Conservation (phyloP, 306 rosid genomes). For the Boehmeria nivea region DNA sequence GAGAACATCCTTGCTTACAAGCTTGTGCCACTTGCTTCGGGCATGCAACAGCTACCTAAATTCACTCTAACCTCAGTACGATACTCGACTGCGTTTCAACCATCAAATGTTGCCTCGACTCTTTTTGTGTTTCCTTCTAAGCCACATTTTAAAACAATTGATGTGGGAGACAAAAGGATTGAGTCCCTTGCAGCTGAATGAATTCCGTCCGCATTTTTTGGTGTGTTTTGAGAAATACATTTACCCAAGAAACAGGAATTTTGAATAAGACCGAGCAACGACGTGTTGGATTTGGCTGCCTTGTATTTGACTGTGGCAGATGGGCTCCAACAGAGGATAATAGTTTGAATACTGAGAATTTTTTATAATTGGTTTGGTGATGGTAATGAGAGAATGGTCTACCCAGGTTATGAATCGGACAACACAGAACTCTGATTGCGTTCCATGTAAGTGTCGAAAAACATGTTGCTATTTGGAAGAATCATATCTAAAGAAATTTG, state of each 20-base stretch:
- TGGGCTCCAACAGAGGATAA: no score
- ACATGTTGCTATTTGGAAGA: no score
- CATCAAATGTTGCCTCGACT: slow-evolving; percentile 37
- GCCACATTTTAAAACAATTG: slow-evolving; percentile 57
- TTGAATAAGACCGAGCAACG: background rate
- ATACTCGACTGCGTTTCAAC: slow-evolving; percentile 74
- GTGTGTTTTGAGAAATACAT: background rate
- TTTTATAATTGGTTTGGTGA: no score
- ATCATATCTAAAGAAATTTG: no score
- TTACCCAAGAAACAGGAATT: background rate
- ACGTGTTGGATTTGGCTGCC: no score
- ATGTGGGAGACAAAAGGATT: slow-evolving; percentile 29
- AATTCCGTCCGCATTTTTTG: background rate
- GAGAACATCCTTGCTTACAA: slow-evolving; percentile 71
- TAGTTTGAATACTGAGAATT: no score
- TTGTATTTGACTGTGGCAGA: no score
- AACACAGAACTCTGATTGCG: no score
- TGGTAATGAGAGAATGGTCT: no score
- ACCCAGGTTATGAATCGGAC: no score
- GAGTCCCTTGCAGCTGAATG: slow-evolving; percentile 53
- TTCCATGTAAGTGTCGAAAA: no score
- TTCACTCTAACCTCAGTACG: slow-evolving; percentile 65
- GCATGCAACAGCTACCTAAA: slow-evolving; percentile 72
- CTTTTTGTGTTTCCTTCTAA: slow-evolving; percentile 76
- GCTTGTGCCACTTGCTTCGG: slow-evolving; percentile 86